Evolutionary conservation across 1,139 yeast genomes (phyloP).

Genomic region (Pichia terricola): DNA sequence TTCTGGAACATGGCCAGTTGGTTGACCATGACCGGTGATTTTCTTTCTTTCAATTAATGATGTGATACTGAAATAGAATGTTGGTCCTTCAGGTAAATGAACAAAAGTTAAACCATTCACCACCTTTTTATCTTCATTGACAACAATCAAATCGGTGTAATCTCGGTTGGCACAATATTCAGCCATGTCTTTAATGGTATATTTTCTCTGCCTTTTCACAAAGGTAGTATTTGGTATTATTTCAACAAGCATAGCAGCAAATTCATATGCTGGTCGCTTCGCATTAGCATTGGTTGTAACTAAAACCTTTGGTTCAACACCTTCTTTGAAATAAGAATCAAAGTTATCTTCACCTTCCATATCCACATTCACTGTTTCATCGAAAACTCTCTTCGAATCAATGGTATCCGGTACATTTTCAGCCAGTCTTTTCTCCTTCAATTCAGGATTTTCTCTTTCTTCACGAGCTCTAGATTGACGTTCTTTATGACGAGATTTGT

Average conservation of each 20-base stretch:
- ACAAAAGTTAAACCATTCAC: conserved; percentile 89
- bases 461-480: conserved; percentile 75
- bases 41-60: conserved; percentile 68
- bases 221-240: conserved; percentile 79
- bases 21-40: conserved; percentile 80
- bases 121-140: conserved; percentile 87
- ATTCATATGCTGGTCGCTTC: conserved; percentile 77
- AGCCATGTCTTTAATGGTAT: conserved; percentile 78
- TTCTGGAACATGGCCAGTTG: conserved; percentile 89
- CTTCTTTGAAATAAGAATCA: conserved; percentile 46
- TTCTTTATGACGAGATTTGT: conserved; percentile 66
- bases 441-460: conserved; percentile 72
- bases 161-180: conserved; percentile 71
- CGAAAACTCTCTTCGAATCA: conserved; percentile 80
- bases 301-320: conserved; percentile 66
- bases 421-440: conserved; percentile 69
- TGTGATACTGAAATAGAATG: conserved; percentile 82
- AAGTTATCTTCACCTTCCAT: conserved; percentile 83
- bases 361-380: conserved; percentile 71
- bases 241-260: conserved; percentile 80
- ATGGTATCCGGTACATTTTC: conserved; percentile 81
- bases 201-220: conserved; percentile 78
- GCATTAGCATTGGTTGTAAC: conserved; percentile 86
- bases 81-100: conserved; percentile 91
- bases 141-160: conserved; percentile 76